Evolutionary conservation across 768 basidiomycete species (phyloP), one percentile per base, ranked within the genome.

Genomic region (Boletus tomentosulus): DNA sequence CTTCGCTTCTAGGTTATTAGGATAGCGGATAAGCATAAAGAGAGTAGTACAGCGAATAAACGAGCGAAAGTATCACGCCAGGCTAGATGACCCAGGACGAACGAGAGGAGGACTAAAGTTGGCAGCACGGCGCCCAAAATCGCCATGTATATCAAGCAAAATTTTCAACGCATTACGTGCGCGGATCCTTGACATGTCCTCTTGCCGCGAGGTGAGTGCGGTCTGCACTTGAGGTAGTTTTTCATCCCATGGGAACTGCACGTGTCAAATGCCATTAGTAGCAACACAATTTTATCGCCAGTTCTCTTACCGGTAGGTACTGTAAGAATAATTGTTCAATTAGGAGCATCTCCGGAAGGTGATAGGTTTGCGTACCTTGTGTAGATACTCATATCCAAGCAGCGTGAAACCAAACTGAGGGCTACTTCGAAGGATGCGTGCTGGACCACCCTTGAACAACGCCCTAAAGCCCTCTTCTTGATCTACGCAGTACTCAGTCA

Each of bases 141-240:
- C 89, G n/a, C 89, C 89, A 71, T 92, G 90, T 37, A 91, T 87
- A 62, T 93, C 92, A 66, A 94, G 74, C 57, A 94, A 71, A 55
- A 93, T 92, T 71, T 94, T 93, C 64, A 99, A 81, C 13, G 94
- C 96, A 76, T 98, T 98, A 53, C 96, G 80, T 19, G 97, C 96
- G 51, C 97, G 82, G 41, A 96, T 81, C 66, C 86, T 84, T 30
- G 92, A 83, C 73, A 98, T 78, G 54, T 98, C 96, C 61, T 90
- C 88, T 37, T 81, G 80, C 51, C 82, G 81, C 53, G 82, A 78
- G 7, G 82, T 91, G 53, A 87, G 81, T 51, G 76, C 80, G 16
- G 84, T 93, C 69, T 86, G 82, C 56, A 87, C 79, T 65, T 82
- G 82, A 50, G 75, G 77, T 50, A 80, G 84, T 65, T 80, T 78